Percentiles rank a stretch among this genome's conserved stretches.
phyloP scores from a whole-genome alignment of 1,284 basidiomycete genomes.

The Cutaneotrichosporon curvatum region DNA sequence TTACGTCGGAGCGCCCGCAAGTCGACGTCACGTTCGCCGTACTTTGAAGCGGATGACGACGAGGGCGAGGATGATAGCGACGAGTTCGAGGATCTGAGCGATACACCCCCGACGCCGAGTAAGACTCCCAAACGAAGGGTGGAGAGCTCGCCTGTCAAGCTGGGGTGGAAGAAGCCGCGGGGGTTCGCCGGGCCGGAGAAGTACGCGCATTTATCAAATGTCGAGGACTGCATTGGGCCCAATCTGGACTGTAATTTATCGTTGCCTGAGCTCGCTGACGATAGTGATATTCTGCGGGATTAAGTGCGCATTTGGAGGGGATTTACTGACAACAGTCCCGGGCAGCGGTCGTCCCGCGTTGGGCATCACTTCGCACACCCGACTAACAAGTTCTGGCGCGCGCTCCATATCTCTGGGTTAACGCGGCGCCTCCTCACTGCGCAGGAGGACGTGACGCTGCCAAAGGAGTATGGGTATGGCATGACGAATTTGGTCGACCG shows the following conservation, averaged over 20 bases:
- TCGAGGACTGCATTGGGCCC: conserved; percentile 7
- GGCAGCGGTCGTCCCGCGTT: conserved; percentile 54
- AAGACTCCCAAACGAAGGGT: neutral
- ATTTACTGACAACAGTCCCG: conserved; percentile 48
- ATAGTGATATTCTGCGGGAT: conserved; percentile 61
- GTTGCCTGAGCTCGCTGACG: too few species aligned
- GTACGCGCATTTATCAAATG: conserved; percentile 23
- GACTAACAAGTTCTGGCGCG: conserved; percentile 52
- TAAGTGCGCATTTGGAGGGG: conserved; percentile 49
- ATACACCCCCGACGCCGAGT: neutral
- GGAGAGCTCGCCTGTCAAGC: conserved; percentile 1
- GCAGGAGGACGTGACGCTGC: conserved; percentile 33
- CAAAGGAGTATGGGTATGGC: conserved; percentile 48
- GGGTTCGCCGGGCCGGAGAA: conserved; percentile 21
- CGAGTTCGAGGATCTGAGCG: neutral
- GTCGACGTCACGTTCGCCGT: neutral
- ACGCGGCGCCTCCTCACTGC: conserved; percentile 48
- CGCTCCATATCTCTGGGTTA: conserved; percentile 44
- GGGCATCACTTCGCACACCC: conserved; percentile 67
- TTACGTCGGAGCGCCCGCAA: neutral
- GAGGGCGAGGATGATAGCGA: neutral
- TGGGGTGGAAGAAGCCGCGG: conserved; percentile 15
- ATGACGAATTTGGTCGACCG: conserved; percentile 59
- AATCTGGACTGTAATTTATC: neutral
- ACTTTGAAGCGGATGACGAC: neutral